A percentile compares a stretch with the other conserved stretches of the same genome.
Conservation (phyloP, 2,329 filamentous ascomycete species). For the Huntiella moniliformis region DNA sequence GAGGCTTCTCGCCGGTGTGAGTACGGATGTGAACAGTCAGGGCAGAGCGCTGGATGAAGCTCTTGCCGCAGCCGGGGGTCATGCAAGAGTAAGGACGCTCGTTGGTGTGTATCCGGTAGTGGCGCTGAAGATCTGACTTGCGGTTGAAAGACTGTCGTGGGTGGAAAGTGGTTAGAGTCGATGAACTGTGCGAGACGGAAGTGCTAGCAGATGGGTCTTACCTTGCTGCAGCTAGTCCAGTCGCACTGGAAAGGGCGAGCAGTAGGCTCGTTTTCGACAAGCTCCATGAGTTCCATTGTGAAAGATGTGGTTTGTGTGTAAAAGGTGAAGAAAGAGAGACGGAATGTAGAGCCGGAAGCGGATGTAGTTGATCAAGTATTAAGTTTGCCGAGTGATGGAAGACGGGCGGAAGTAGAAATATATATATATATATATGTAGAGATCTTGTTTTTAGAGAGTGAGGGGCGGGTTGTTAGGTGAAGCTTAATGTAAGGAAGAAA, state of each 20-base stretch:
- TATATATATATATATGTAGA: not conserved
- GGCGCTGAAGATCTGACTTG: slow-evolving; percentile 51
- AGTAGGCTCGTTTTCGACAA: slow-evolving; percentile 44
- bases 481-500: slow-evolving; percentile 5
- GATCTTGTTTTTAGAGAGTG: not conserved
- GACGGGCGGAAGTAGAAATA: not conserved
- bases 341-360: not conserved
- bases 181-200: not conserved
- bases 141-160: slow-evolving; percentile 45
- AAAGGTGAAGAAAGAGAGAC: not conserved
- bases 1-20: slow-evolving; percentile 54
- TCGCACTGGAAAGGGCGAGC: slow-evolving; percentile 45
- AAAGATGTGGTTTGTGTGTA: not conserved
- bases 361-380: not conserved
- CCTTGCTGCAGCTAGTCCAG: slow-evolving; percentile 44
- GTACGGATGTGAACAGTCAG: slow-evolving; percentile 53
- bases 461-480: slow-evolving; percentile 1
- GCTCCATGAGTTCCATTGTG: slow-evolving; percentile 43
- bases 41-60: slow-evolving; percentile 52
- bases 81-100: slow-evolving; percentile 47
- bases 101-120: slow-evolving; percentile 55
- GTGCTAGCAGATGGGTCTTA: slow-evolving; percentile 18
- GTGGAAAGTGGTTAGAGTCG: not conserved
- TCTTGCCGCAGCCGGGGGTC: slow-evolving; percentile 44
- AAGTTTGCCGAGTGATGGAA: slow-evolving; percentile 1